Evolutionary conservation across 2,329 filamentous ascomycete species (phyloP), one percentile per base, ranked within the genome.

Genomic region (Penicillium sp.): DNA sequence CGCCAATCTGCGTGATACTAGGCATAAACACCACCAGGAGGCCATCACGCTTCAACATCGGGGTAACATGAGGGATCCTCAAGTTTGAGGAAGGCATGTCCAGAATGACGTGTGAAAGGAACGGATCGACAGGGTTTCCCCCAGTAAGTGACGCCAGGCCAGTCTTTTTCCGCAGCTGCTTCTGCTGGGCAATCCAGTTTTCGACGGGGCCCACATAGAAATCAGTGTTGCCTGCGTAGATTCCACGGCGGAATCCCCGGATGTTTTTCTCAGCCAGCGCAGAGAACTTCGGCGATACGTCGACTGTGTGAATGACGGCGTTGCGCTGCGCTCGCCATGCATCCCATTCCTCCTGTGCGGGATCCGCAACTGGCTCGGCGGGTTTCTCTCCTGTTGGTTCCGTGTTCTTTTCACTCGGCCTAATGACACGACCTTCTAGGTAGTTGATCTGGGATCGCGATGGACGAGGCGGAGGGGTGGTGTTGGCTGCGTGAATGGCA

Each of bases 271-370:
- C 79, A 0, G 90, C 90, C 62, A 87, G 83, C 15, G 78, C 75
- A 6, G 87, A 86, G 75, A 89, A 85, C 43, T 82, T 82, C 13
- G 78, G 68, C 2, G 83, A 86, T 41, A 84, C 80, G 66, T 94
- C 90, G 43, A 93, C 79, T 2, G 88, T 90, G 70, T 93, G 89
- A 3, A 94, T 76, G n/a, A 93, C 75, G 35, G 89, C 89, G 53
- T 82, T 80, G 27, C 90, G 84, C 38, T 76, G 73, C n/a, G 73
- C 64, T 17, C 75, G 74, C 75, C 83, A 84, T 48, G 63, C 60
- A 50, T 81, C 74, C 69, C 79, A 79, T 47, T 75, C 68, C 51
- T 72, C 58, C 57, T 77, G 74, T 38, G 50, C 49, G 19, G 61
- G 53, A 21, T 66, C 61, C 13, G 57, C 62, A 19, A 57, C 60